Evolutionary conservation across 2,329 filamentous ascomycete genomes (phyloP), one percentile per base, ranked within the genome.

Genomic region (Alternaria dauci): DNA sequence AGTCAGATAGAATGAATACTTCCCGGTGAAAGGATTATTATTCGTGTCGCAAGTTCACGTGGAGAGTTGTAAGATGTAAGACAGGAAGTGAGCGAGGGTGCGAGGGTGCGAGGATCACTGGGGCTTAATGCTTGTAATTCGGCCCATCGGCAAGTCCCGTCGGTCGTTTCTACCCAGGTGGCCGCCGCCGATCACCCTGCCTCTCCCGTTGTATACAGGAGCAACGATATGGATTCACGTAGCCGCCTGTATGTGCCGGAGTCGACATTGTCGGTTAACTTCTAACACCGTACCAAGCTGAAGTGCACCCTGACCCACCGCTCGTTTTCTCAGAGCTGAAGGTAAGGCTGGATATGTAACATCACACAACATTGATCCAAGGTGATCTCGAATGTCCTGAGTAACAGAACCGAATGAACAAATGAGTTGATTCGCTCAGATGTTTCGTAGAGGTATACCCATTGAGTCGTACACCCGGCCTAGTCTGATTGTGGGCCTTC

Each of bases 361-460:
- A 60, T 66, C 48, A 42, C 36, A 61, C 63, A 42, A 34, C 51
- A 57, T 20, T 42, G 18, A 36, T 56, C 20, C 28, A 55, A n/a
- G 46, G 46, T 36, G 14, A 47, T n/a, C 32, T 54, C 55, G 20
- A 58, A 23, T 30, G n/a, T 26, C 28, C 16, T 9, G 23, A 38
- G 23, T 14, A 41, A 26, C 39, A 23, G 9, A 28, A 52, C 14
- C 5, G 16, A 28, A 38, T 39, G 16, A n/a, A 38, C 20, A 48
- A 28, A 38, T 18, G 14, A 18, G n/a, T 53, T 42, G 20, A 32
- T 41, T 53, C n/a, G 39, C 26, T 26, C 23, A 26, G 5, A 42
- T 39, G 25, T 42, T 23, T 36, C 30, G 12, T 23, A 23, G 30
- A 34, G 30, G 46, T 34, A 34, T 48, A 34, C 7, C 8, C 18